A percentile compares a stretch with the other conserved stretches of the same genome.
Evolutionary conservation across 208 protist species (phyloP).

Genomic region (Naegleria lovaniensis): DNA sequence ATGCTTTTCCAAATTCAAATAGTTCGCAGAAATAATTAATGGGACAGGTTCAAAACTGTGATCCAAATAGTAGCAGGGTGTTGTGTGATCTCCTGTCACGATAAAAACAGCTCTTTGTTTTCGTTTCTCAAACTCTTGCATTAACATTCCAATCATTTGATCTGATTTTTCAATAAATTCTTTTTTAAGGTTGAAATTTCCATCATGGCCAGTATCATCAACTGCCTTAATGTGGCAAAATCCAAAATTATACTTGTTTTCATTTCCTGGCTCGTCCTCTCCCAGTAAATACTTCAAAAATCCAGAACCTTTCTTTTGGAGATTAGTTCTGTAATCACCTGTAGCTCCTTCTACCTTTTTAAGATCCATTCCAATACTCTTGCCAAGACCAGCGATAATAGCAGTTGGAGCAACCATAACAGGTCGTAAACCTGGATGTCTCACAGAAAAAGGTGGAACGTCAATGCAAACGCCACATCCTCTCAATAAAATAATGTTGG

Average conservation of each 20-base stretch:
- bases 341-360: conserved; percentile 45
- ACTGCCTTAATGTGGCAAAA: conserved; percentile 62
- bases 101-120: conserved; percentile 34
- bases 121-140: conserved; percentile 29
- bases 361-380: conserved; percentile 50
- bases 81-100: conserved; percentile 60
- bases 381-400: conserved; percentile 59
- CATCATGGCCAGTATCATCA: conserved; percentile 60
- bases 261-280: background rate
- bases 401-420: conserved; percentile 64
- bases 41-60: conserved; percentile 61
- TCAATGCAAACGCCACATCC: conserved; percentile 50
- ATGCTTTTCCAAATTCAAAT: background rate
- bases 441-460: conserved; percentile 33
- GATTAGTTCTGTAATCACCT: conserved; percentile 60
- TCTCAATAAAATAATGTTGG: conserved; percentile 54
- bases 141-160: conserved; percentile 45
- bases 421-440: conserved; percentile 37
- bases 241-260: conserved; percentile 47
- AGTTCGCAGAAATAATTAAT: conserved; percentile 38
- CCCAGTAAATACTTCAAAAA: conserved; percentile 21
- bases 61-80: conserved; percentile 50
- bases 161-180: conserved; percentile 52
- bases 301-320: conserved; percentile 44
- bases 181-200: conserved; percentile 38